Base-by-base conservation (phyloP, 2,329 filamentous ascomycete species). In the Colletotrichum shisoi region DNA sequence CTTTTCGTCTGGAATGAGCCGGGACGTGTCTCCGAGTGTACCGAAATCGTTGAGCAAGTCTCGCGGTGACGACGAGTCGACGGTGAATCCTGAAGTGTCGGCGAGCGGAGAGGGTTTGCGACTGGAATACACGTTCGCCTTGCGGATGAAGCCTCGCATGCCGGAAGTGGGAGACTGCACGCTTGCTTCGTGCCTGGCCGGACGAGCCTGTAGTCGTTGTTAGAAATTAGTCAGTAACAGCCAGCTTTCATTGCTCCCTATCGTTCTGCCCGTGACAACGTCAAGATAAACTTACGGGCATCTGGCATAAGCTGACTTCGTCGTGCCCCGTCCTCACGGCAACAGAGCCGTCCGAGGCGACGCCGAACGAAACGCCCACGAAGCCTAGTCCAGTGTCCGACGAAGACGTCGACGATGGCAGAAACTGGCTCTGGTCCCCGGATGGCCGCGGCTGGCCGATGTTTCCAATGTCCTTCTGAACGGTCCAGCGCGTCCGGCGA, bases 401-500 rank as follows among this genome's bases (percentile, higher is more conserved):
- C 5, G 44, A 24, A 17, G 31, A 49, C 27, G 15, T 40, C 17
- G 24, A 39, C 17, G 19, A 1, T 1, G 56, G 44, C 7, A 58
- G 19, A 5, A 49, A 49, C 44, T 58, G 56, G 56, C 21, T 13
- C 13, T 24, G 40, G 12, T 4, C 42, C 11, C 27, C 54, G n/a
- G 15, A 17, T 6, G 44, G 44, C 17, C 59, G 40, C 27, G 59
- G 44, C 27, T 53, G 19, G 40, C 49, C 49, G 19, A 62, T 54
- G 27, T 62, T 62, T 15, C 59, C 48, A 45, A 54, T 62, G 7
- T 62, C 49, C 13, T 27, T 62, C 15, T 12, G 49, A 1, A 19
- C 59, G 3, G 59, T 62, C 49, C 59, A 62, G 4, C 49, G 24
- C 12, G 31, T 48, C 8, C 39, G 40, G 5, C 12, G 39, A n/a